A percentile compares a stretch with the other conserved stretches of the same genome.
phyloP scores from a whole-genome alignment of 345 rosid genomes.

The Linum lewisii region DNA sequence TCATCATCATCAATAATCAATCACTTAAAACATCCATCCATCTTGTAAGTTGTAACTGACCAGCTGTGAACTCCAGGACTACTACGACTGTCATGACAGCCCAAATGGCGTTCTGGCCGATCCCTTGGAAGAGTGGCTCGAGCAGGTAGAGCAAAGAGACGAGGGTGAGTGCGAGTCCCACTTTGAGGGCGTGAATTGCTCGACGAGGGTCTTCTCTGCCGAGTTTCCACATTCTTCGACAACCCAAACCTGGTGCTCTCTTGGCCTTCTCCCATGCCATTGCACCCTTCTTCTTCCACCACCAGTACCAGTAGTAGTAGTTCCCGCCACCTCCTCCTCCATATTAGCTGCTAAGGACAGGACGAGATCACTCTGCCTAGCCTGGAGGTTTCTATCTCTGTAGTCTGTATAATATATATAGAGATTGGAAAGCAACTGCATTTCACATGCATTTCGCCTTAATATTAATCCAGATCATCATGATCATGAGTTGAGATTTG shows the following conservation, averaged over 20 bases:
- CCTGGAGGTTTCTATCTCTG: no score
- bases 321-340: no score
- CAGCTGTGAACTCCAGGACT: constrained; percentile 73
- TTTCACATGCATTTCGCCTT: no score
- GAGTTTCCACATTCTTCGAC: constrained; percentile 31
- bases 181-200: constrained; percentile 63
- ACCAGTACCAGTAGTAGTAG: no score
- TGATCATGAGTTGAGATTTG: no score
- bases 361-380: no score
- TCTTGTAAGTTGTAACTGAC: constrained; percentile 14
- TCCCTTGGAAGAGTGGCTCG: constrained; percentile 53
- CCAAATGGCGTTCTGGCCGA: constrained; percentile 64
- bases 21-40: no score
- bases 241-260: constrained; percentile 22
- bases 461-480: no score
- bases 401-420: no score
- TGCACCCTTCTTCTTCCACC: constrained; percentile 18
- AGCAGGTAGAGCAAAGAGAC: constrained; percentile 54
- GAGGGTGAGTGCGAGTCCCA: constrained; percentile 65
- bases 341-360: no score
- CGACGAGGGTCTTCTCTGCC: constrained; percentile 77
- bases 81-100: constrained; percentile 89
- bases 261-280: constrained; percentile 24
- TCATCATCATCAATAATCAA: not conserved
- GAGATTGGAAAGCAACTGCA: no score